A percentile compares a stretch with the other conserved stretches of the same genome.
These are phyloP conservation scores for Euphorbia lathyris DNA, from an alignment of 345 rosid genomes.

Conservation along the genomic window DNA sequence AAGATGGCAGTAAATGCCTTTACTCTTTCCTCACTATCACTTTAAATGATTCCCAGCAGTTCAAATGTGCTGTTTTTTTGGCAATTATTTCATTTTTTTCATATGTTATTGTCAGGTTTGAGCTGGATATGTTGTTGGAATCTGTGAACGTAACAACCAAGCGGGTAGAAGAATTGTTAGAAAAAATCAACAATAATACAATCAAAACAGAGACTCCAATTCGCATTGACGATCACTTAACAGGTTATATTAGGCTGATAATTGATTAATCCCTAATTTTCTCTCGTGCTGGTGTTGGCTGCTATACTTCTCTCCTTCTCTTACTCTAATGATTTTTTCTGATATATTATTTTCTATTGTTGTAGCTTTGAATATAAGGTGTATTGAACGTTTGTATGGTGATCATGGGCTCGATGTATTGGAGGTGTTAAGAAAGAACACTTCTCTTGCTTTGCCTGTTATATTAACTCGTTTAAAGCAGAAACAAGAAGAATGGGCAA, in stretches of 20 bases:
- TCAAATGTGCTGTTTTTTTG: slow-evolving; percentile 7
- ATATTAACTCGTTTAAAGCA: slow-evolving; percentile 93
- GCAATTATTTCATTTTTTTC: not conserved
- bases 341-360: slow-evolving; percentile 19
- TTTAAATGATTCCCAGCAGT: slow-evolving; percentile 3
- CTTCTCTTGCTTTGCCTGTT: slow-evolving; percentile 81
- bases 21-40: not conserved
- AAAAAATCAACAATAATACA: slow-evolving; percentile 60
- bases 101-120: slow-evolving; percentile 61
- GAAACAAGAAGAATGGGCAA: slow-evolving; percentile 96
- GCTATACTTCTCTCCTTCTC: slow-evolving; percentile 5
- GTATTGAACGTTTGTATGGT: slow-evolving; percentile 92
- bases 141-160: slow-evolving; percentile 77
- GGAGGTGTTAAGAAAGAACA: slow-evolving; percentile 83
- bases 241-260: slow-evolving; percentile 52
- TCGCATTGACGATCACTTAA: slow-evolving; percentile 68
- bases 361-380: slow-evolving; percentile 85
- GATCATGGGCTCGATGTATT: slow-evolving; percentile 98
- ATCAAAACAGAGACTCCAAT: slow-evolving; percentile 57
- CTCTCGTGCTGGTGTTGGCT: slow-evolving; percentile 5
- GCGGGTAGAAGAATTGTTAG: slow-evolving; percentile 81
- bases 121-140: slow-evolving; percentile 94
- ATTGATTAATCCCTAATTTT: slow-evolving; percentile 7
- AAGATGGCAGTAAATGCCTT: not conserved
- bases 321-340: not conserved